A percentile compares a stretch with the other conserved stretches of the same genome.
Evolutionary conservation across 305 asterid genomes (phyloP).

Genomic region (Fraxinus velutina): DNA sequence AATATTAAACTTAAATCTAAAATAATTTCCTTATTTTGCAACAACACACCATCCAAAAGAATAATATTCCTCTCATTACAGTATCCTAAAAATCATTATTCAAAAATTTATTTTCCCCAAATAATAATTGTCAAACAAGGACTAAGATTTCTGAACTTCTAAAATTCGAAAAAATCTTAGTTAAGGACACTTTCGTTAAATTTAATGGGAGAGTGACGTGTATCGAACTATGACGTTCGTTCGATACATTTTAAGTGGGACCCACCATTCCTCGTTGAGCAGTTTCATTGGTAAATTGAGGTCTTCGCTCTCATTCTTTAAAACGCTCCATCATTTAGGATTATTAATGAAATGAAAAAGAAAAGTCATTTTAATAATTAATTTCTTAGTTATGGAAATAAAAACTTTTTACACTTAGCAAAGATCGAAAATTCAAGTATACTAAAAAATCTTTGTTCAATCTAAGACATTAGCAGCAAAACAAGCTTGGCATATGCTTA

Average conservation of each 20-base stretch:
- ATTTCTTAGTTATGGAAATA: not conserved
- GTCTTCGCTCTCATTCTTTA: not conserved
- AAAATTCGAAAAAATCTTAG: not conserved
- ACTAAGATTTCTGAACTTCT: too few relatives aligned
- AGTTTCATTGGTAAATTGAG: not conserved
- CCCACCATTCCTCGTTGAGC: not conserved
- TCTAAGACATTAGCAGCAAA: not conserved
- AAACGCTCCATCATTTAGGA: not conserved
- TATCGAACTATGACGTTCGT: not conserved
- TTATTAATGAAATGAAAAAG: not conserved
- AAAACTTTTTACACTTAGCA: not conserved
- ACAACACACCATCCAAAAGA: not conserved
- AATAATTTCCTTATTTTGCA: too few relatives aligned
- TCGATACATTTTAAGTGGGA: not conserved
- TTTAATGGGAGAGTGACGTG: slow-evolving; percentile 7
- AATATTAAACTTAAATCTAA: too few relatives aligned
- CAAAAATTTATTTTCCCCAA: not conserved
- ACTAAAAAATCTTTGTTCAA: not conserved
- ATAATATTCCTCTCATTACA: not conserved
- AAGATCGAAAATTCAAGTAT: not conserved
- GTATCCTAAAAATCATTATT: not conserved
- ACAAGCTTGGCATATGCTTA: not conserved
- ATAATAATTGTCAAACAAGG: not conserved
- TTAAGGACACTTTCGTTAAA: not conserved
- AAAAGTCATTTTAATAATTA: not conserved